phyloP scores from a whole-genome alignment of 2,329 filamentous ascomycete species.

The Volutella citrinella region DNA sequence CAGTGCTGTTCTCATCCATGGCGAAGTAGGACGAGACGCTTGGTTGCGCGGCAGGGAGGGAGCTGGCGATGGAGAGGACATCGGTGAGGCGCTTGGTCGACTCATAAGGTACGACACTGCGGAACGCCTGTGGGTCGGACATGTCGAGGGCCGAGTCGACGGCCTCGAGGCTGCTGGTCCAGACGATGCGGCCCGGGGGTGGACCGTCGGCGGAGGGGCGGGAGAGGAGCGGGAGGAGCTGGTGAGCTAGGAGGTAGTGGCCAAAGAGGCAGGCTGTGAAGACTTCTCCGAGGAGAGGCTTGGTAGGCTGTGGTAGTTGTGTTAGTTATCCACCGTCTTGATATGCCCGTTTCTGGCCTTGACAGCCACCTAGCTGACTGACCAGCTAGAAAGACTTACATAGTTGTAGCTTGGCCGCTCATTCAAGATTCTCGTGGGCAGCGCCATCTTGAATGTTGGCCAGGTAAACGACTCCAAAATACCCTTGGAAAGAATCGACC shows the following conservation, averaged over 20 bases:
- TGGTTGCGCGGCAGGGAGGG: constrained; percentile 60
- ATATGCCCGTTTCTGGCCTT: no score
- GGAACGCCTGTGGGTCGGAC: constrained; percentile 74
- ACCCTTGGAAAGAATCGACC: constrained; percentile 53
- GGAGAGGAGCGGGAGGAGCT: constrained; percentile 70
- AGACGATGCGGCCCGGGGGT: constrained; percentile 68
- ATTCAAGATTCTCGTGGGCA: constrained; percentile 43
- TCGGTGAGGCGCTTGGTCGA: constrained; percentile 85
- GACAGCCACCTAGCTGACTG: no score
- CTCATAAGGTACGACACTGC: constrained; percentile 69
- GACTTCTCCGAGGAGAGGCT: constrained; percentile 68
- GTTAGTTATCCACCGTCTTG: no score
- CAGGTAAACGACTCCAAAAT: constrained; percentile 68
- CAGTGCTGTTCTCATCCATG: constrained; percentile 16
- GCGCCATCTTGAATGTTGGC: constrained; percentile 71
- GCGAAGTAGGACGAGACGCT: constrained; percentile 57
- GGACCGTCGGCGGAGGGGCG: constrained; percentile 37
- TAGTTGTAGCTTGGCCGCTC: constrained; percentile 34
- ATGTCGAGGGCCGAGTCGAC: constrained; percentile 50
- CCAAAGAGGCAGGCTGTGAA: constrained; percentile 95
- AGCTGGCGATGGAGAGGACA: constrained; percentile 70
- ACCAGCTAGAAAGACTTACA: no score
- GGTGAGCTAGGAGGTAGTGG: constrained; percentile 85
- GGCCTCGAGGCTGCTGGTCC: constrained; percentile 82
- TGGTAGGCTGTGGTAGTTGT: constrained; percentile 41